Evolutionary conservation across 2,329 filamentous ascomycete species (phyloP).

Genomic region (Hortaea werneckii): DNA sequence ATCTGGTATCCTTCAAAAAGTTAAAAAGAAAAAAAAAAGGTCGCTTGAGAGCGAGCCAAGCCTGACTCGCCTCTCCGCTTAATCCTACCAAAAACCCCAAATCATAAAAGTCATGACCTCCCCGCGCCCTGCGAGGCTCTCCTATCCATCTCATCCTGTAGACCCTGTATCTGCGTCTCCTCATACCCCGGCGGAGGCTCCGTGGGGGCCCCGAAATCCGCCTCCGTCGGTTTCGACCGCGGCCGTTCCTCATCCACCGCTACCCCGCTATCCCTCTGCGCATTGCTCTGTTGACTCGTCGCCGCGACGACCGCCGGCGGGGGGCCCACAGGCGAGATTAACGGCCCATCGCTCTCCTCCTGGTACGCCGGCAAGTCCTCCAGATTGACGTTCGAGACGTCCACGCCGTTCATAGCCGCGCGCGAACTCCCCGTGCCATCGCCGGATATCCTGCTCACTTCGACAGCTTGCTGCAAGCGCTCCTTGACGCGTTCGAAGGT

Average conservation of each 20-base stretch:
- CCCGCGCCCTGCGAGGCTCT: background rate
- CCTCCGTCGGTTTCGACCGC: slow-evolving; percentile 11
- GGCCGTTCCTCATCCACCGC: slow-evolving; percentile 13
- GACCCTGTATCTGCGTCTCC: slow-evolving; percentile 73
- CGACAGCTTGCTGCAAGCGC: slow-evolving; percentile 67
- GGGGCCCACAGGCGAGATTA: slow-evolving; percentile 15
- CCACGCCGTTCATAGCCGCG: slow-evolving; percentile 38
- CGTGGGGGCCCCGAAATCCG: slow-evolving; percentile 42
- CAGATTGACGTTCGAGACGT: slow-evolving; percentile 58
- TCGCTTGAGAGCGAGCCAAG: too few species aligned
- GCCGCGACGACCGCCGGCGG: slow-evolving; percentile 30
- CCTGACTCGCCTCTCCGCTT: too few species aligned
- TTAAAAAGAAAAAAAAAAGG: too few species aligned
- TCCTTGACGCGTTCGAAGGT: slow-evolving; percentile 79
- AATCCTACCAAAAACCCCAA: too few species aligned
- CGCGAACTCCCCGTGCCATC: slow-evolving; percentile 9
- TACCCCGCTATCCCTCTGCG: slow-evolving; percentile 13
- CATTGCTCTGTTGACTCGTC: slow-evolving; percentile 8
- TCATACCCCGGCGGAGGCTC: slow-evolving; percentile 89
- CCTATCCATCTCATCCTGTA: slow-evolving; percentile 61
- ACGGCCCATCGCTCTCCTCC: slow-evolving; percentile 37
- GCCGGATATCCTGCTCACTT: slow-evolving; percentile 47
- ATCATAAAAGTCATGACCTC: slow-evolving; percentile 16
- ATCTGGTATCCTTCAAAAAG: too few species aligned
- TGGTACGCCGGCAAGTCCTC: slow-evolving; percentile 87